Evolutionary conservation across 2,329 filamentous ascomycete species (phyloP), one percentile per base, ranked within the genome.

Genomic region (Alternaria rosae): DNA sequence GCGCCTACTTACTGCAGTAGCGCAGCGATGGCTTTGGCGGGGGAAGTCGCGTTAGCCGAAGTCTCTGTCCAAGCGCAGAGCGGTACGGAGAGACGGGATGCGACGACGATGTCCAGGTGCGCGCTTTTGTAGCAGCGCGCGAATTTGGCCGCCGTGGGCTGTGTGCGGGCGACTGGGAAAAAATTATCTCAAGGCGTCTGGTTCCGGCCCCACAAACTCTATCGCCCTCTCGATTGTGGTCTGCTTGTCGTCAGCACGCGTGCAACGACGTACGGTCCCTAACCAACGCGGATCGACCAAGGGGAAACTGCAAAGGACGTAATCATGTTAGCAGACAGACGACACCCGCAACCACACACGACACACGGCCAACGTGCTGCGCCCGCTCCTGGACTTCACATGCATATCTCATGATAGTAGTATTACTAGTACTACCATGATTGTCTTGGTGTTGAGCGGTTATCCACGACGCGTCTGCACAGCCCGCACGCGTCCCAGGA

Each of bases 331-430:
- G 55, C 41, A 44, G 56, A 44, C 50, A 59, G 25, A 41, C 41
- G 45, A 57, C 60, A 60, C 61, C 55, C 57, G 25, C 59, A 62
- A 38, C 35, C 52, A 57, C 57, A 57, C 35, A 45, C 55, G 61
- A 62, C 62, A 67, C 64, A 62, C 59, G 57, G 65, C 59, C 47
- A 68, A 66, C 67, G 59, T 58, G 57, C 54, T 63, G 62, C 62
- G 57, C 48, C 65, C 62, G 56, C 60, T 28, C 47, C 42, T 55
- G 35, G 54, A 48, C 57, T 54, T 54, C 43, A 59, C 57, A 63
- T 62, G 61, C 55, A 54, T 62, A 41, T 60, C 54, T 32, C 53
- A 59, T 38, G 42, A 51, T 50, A 54, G 60, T 47, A 61, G 57
- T 47, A 32, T 38, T 57, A 52, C 59, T 61, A 41, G 30, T 59